Percentiles rank a stretch among this genome's conserved stretches.
phyloP scores from a whole-genome alignment of 352 stramenopile genomes.

The Globisporangium yorkense region DNA sequence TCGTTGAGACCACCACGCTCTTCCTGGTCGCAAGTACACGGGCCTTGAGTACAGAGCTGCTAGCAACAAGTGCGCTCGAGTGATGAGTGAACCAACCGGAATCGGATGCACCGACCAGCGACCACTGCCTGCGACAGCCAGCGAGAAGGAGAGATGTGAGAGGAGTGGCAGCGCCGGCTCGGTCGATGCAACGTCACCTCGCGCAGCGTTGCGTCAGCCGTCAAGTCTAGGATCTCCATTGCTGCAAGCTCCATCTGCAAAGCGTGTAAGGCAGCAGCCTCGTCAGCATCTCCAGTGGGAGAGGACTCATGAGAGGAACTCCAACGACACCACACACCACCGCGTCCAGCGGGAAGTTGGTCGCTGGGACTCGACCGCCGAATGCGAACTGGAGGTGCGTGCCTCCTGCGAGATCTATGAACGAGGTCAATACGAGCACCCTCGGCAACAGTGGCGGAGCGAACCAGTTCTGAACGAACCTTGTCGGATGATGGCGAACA shows the following conservation, averaged over 20 bases:
- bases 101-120: slow-evolving; percentile 12
- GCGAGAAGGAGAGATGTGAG: background rate
- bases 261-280: background rate
- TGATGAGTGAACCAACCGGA: slow-evolving; percentile 2
- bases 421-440: background rate
- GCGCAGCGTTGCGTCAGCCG: background rate
- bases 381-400: slow-evolving; percentile 48
- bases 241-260: slow-evolving; percentile 18
- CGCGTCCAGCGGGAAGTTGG: slow-evolving; percentile 40
- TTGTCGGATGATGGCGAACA: slow-evolving; percentile 20
- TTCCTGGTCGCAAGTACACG: slow-evolving; percentile 11
- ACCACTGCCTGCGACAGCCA: background rate
- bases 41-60: background rate
- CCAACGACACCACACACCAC: slow-evolving; percentile 18
- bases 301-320: background rate
- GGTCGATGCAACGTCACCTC: background rate
- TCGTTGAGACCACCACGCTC: slow-evolving; percentile 24
- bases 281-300: background rate
- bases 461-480: slow-evolving; percentile 8
- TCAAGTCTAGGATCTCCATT: slow-evolving; percentile 6
- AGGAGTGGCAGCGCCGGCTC: background rate
- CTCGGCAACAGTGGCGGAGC: too few species aligned
- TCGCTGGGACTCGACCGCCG: slow-evolving; percentile 26
- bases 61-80: background rate
- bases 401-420: slow-evolving; percentile 28